Conservation (phyloP, 2,329 filamentous ascomycete genomes). For the Colletotrichum sojae region DNA sequence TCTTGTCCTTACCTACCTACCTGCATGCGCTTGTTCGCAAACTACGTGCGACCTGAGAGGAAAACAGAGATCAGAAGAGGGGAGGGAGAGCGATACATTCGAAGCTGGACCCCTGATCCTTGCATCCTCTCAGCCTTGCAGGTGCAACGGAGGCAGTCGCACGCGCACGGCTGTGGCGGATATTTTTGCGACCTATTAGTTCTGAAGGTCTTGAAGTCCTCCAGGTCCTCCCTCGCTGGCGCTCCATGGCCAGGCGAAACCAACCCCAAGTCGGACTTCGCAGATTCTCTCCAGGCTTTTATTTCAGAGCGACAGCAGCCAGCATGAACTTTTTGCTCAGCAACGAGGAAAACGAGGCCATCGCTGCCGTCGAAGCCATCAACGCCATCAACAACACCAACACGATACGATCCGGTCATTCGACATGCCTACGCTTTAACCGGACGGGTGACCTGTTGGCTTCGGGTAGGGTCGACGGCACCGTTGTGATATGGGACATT, state of each 20-base stretch:
- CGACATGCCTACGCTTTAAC: constrained; percentile 85
- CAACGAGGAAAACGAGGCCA: constrained; percentile 59
- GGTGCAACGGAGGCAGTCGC: constrained; percentile 14
- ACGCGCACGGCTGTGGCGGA: constrained; percentile 30
- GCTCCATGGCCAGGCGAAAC: not conserved
- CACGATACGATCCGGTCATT: constrained; percentile 81
- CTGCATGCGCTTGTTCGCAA: too few relatives aligned
- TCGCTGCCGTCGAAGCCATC: constrained; percentile 41
- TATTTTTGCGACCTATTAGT: constrained; percentile 10
- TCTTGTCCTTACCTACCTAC: too few relatives aligned
- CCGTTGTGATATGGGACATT: constrained; percentile 95
- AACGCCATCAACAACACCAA: constrained; percentile 76
- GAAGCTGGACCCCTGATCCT: constrained; percentile 12
- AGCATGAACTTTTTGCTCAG: constrained; percentile 73
- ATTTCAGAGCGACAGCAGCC: constrained; percentile 8
- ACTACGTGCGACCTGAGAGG: not conserved
- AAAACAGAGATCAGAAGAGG: not conserved
- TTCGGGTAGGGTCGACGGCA: constrained; percentile 93
- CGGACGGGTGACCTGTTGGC: constrained; percentile 95
- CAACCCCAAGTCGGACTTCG: not conserved
- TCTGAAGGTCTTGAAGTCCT: not conserved
- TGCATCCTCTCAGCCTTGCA: constrained; percentile 52
- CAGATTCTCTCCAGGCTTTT: not conserved
- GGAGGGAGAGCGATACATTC: not conserved
- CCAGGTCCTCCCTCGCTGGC: not conserved